Conservation (phyloP, 257 asterid species). For the Ballota nigra region DNA sequence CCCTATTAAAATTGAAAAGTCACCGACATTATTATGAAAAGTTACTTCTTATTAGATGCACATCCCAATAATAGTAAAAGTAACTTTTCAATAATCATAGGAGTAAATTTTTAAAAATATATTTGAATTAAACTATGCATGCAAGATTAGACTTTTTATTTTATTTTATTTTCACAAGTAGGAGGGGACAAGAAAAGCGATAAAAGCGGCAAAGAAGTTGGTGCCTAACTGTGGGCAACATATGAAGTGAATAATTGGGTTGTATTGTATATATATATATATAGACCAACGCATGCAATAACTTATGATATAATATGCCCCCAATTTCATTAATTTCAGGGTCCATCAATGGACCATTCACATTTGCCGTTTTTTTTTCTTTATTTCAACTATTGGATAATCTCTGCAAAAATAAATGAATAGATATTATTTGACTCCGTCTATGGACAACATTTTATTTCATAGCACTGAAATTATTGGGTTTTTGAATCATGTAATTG, state of each 20-base stretch:
- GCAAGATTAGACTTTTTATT: too few relatives aligned
- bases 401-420: not conserved
- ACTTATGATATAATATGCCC: conserved; percentile 10
- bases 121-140: too few relatives aligned
- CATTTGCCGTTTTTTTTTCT: not conserved
- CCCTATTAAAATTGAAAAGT: too few relatives aligned
- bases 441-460: not conserved
- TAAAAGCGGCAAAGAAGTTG: conserved; percentile 28
- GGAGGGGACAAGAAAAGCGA: conserved; percentile 18
- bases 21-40: too few relatives aligned
- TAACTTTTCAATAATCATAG: too few relatives aligned
- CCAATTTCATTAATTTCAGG: conserved; percentile 20
- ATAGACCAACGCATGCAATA: conserved; percentile 16
- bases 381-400: not conserved
- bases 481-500: not conserved
- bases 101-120: too few relatives aligned
- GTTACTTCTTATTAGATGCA: too few relatives aligned
- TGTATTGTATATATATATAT: not conserved
- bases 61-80: too few relatives aligned
- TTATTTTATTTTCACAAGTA: conserved; percentile 7
- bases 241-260: conserved; percentile 12
- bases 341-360: conserved; percentile 25
- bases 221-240: conserved; percentile 16
- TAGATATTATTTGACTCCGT: not conserved
- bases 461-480: not conserved